Base-by-base conservation (phyloP, 345 rosid genomes). In the Gossypium stocksii region DNA sequence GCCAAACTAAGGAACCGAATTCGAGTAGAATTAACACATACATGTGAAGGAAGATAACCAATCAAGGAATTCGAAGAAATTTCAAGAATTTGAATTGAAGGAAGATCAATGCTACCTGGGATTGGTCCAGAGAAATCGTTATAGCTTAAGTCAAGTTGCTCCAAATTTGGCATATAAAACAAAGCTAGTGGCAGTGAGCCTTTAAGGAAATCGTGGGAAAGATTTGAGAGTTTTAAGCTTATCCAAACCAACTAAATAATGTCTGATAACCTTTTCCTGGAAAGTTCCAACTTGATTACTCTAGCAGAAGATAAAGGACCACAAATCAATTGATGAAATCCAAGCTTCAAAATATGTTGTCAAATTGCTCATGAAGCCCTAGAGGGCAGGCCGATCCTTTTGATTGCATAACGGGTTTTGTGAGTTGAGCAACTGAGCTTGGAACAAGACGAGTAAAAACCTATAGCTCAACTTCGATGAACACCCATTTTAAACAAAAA, bases 101-200 rank as follows among this genome's bases (percentile, higher is more conserved):
- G 60, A 56, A 56, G 60, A 20, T 56, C 19, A 23, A 56, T 56
- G 60, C 23, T 56, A 19, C 19, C 60, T 20, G 60, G 60, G 60
- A 19, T 56, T 56, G 8, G 60, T 56, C 60, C 60, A 56, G 60
- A 56, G 60, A 56, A 56, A 7, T 56, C 60, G 19, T 56, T 56
- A 56, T 56, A 56, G 60, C 60, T 56, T 25, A 56, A 56, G 25
- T 56, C 60, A 56, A 56, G 60, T 56, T 56, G 60, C 25, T 56
- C 60, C 25, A 56, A 56, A 56, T 56, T 56, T 19, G 60, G 60
- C 60, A 56, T 19, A 54, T n/a, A 23, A 19, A 54, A 54, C 59
- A 54, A 54, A 54, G 59, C 7, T 19, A 54, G 23, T 54, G 59
- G 59, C 59, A 54, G 23, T 54, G 59, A n/a, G 20, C 8, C 59